phyloP scores from a whole-genome alignment of 352 stramenopile genomes.

The Globisporangium paroecandrum region DNA sequence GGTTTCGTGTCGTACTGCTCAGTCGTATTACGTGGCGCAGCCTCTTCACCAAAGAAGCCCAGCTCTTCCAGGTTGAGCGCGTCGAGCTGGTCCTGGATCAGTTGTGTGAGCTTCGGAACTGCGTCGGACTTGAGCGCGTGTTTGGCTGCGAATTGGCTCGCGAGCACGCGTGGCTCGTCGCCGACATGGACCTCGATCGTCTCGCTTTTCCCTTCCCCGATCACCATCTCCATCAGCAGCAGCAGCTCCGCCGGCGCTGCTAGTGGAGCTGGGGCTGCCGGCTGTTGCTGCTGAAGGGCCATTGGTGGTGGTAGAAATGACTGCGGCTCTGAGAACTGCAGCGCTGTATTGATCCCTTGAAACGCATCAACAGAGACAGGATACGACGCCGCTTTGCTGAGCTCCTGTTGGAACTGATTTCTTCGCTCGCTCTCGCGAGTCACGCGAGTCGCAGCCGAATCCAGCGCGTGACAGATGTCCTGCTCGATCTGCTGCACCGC shows the following conservation, averaged over 20 bases:
- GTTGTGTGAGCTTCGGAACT: constrained; percentile 41
- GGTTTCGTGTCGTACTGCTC: not conserved
- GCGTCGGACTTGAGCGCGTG: constrained; percentile 50
- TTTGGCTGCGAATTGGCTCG: constrained; percentile 43
- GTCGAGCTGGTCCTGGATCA: constrained; percentile 62
- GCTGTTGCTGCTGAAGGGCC: not conserved
- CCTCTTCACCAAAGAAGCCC: not conserved
- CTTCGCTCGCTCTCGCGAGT: constrained; percentile 32
- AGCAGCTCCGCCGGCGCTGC: constrained; percentile 40
- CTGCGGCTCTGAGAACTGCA: not conserved
- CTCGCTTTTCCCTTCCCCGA: constrained; percentile 59
- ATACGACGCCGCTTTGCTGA: constrained; percentile 15
- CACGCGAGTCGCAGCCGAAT: constrained; percentile 42
- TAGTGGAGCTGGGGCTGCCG: not conserved
- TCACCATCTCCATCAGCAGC: constrained; percentile 76
- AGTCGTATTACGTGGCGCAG: not conserved
- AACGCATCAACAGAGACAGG: constrained; percentile 6
- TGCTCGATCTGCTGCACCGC: constrained; percentile 53
- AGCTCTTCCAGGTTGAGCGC: constrained; percentile 23
- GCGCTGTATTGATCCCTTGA: not conserved
- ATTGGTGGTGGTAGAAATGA: not conserved
- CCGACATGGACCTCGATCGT: constrained; percentile 64
- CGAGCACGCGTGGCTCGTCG: constrained; percentile 45
- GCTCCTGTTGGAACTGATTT: constrained; percentile 38
- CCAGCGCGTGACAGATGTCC: constrained; percentile 54